phyloP scores from a whole-genome alignment of 2,329 filamentous ascomycete genomes.

The Emergomyces africanus region DNA sequence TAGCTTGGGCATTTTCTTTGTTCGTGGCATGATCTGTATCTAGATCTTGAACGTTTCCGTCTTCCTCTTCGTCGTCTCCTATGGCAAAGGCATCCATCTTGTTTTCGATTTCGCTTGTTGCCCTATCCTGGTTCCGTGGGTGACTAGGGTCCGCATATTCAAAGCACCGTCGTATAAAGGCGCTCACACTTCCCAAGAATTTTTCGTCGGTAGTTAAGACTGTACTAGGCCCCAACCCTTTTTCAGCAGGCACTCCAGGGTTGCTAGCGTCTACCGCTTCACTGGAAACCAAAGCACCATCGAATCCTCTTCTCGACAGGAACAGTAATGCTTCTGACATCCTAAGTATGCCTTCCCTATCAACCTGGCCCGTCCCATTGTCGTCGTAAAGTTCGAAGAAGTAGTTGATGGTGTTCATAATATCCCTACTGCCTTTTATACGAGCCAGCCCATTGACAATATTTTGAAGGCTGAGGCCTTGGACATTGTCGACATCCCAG shows the following conservation, averaged over 20 bases:
- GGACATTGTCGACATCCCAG: constrained; percentile 71
- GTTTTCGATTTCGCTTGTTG: constrained; percentile 20
- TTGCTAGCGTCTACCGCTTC: constrained; percentile 40
- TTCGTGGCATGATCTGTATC: constrained; percentile 1
- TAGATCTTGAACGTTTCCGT: constrained; percentile 9
- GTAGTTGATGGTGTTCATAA: constrained; percentile 95
- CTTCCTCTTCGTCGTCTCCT: constrained; percentile 59
- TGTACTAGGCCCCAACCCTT: constrained; percentile 25
- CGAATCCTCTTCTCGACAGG: constrained; percentile 75
- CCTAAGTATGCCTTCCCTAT: constrained; percentile 83
- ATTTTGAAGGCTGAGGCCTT: constrained; percentile 75
- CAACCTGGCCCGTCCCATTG: constrained; percentile 76
- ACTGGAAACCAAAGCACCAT: constrained; percentile 57
- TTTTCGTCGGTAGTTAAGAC: constrained; percentile 61
- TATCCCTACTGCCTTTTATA: constrained; percentile 86
- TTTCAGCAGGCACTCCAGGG: constrained; percentile 14
- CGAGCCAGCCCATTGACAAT: constrained; percentile 82
- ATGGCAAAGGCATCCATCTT: constrained; percentile 56
- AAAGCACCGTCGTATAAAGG: constrained; percentile 91
- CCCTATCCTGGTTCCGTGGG: constrained; percentile 39
- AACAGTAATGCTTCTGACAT: constrained; percentile 94
- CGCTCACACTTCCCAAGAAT: constrained; percentile 85
- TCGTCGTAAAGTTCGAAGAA: constrained; percentile 98
- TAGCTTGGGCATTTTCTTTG: constrained; percentile 10
- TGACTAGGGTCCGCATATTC: constrained; percentile 95